A percentile compares a stretch with the other conserved stretches of the same genome.
Conservation (phyloP, 805 yeast genomes). For the Cyberlindnera americana region DNA sequence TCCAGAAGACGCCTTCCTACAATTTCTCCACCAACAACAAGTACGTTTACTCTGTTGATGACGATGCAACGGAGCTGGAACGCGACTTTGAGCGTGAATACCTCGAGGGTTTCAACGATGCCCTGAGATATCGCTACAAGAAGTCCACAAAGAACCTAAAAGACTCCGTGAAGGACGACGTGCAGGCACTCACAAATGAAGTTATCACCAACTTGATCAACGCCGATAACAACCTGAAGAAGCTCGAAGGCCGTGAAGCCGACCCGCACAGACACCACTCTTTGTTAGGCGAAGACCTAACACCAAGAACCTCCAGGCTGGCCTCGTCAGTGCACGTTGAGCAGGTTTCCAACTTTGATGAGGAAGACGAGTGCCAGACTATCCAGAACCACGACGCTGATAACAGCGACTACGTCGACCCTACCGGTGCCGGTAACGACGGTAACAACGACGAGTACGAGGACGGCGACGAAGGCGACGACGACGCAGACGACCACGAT, state of each 20-base stretch:
- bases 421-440: slow-evolving; percentile 3
- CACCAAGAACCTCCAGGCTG: slow-evolving; percentile 7
- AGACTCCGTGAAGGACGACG: slow-evolving; percentile 11
- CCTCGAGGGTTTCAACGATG: slow-evolving; percentile 71
- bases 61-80: slow-evolving; percentile 69
- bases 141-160: slow-evolving; percentile 26
- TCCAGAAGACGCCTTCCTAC: slow-evolving; percentile 22
- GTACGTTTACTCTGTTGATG: slow-evolving; percentile 72
- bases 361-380: slow-evolving; percentile 6
- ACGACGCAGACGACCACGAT: slow-evolving; percentile 40
- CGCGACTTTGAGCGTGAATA: slow-evolving; percentile 57
- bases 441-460: slow-evolving; percentile 6
- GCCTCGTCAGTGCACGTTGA: slow-evolving; percentile 5
- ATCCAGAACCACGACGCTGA: slow-evolving; percentile 4
- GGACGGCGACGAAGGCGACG: slow-evolving; percentile 25
- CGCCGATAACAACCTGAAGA: slow-evolving; percentile 25
- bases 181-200: slow-evolving; percentile 16
- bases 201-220: slow-evolving; percentile 21
- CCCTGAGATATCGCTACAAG: slow-evolving; percentile 47
- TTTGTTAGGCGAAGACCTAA: neutral
- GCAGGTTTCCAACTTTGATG: slow-evolving; percentile 6
- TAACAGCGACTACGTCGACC: neutral
- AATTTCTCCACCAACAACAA: slow-evolving; percentile 16
- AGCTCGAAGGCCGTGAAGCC: slow-evolving; percentile 24
- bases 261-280: slow-evolving; percentile 21